Evolutionary conservation across 2,329 filamentous ascomycete species (phyloP).

Genomic region (Ascochyta rabiei): DNA sequence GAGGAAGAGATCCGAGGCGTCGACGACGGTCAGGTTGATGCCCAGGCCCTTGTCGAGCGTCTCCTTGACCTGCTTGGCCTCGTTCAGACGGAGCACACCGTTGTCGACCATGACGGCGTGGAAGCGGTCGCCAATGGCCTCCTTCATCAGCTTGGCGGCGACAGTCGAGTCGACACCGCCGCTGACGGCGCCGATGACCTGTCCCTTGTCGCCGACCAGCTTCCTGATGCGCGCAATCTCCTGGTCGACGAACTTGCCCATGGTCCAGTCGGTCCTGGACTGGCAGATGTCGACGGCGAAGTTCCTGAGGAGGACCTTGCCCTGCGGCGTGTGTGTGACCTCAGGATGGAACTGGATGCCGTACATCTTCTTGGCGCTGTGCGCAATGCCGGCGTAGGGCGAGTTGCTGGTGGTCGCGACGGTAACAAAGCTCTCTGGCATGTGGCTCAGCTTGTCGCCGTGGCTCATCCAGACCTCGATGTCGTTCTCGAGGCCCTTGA

Average conservation of each 20-base stretch:
- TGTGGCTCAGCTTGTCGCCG: slow-evolving; percentile 77
- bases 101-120: slow-evolving; percentile 86
- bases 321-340: slow-evolving; percentile 73
- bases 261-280: slow-evolving; percentile 78
- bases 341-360: slow-evolving; percentile 93
- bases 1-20: slow-evolving; percentile 81
- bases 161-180: slow-evolving; percentile 93
- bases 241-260: slow-evolving; percentile 80
- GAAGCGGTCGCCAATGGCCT: slow-evolving; percentile 86
- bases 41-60: slow-evolving; percentile 79
- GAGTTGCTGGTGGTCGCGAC: slow-evolving; percentile 79
- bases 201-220: slow-evolving; percentile 79
- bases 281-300: slow-evolving; percentile 84
- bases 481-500: slow-evolving; percentile 73
- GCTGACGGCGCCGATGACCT: slow-evolving; percentile 79
- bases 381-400: slow-evolving; percentile 79
- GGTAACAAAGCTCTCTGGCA: slow-evolving; percentile 75
- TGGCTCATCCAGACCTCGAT: slow-evolving; percentile 87
- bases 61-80: slow-evolving; percentile 80
- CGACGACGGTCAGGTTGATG: slow-evolving; percentile 88
- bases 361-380: slow-evolving; percentile 72
- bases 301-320: slow-evolving; percentile 76
- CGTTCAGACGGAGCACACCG: slow-evolving; percentile 83
- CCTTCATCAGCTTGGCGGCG: slow-evolving; percentile 81
- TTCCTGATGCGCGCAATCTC: slow-evolving; percentile 81